Percentiles rank a stretch among this genome's conserved stretches.
phyloP scores from a whole-genome alignment of 2,329 filamentous ascomycete genomes.

The Colletotrichum viniferum region DNA sequence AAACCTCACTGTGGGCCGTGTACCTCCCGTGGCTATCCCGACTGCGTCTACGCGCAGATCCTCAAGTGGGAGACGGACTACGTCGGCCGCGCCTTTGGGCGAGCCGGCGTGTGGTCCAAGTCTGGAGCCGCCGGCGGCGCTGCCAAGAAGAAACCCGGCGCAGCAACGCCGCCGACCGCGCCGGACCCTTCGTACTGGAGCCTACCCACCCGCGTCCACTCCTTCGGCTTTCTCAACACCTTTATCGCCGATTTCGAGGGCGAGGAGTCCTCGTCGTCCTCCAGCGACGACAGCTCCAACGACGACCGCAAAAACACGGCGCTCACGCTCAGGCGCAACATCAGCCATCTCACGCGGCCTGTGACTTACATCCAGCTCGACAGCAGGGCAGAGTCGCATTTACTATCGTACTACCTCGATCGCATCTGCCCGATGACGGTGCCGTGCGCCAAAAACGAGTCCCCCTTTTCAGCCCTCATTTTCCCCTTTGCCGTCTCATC shows the following conservation, averaged over 20 bases:
- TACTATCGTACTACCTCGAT: slow-evolving; percentile 20
- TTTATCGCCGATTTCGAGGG: not conserved
- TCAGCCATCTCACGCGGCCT: not conserved
- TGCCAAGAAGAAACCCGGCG: not conserved
- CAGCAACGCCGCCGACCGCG: not conserved
- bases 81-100: slow-evolving; percentile 30
- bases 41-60: slow-evolving; percentile 19
- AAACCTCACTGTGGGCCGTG: slow-evolving; percentile 25
- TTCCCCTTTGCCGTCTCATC: slow-evolving; percentile 21
- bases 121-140: not conserved
- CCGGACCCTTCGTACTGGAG: not conserved
- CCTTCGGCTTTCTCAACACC: slow-evolving; percentile 9
- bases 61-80: slow-evolving; percentile 36
- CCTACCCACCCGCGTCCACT: not conserved
- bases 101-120: slow-evolving; percentile 33
- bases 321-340: not conserved
- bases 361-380: slow-evolving; percentile 8
- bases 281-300: not conserved
- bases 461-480: slow-evolving; percentile 18
- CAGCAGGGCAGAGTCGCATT: slow-evolving; percentile 1
- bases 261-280: not conserved
- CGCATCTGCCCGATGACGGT: slow-evolving; percentile 21
- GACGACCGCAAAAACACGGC: not conserved
- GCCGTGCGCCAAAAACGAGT: slow-evolving; percentile 6
- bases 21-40: slow-evolving; percentile 21